Conservation (phyloP, 2,329 filamentous ascomycete species). For the Diplodia corticola region DNA sequence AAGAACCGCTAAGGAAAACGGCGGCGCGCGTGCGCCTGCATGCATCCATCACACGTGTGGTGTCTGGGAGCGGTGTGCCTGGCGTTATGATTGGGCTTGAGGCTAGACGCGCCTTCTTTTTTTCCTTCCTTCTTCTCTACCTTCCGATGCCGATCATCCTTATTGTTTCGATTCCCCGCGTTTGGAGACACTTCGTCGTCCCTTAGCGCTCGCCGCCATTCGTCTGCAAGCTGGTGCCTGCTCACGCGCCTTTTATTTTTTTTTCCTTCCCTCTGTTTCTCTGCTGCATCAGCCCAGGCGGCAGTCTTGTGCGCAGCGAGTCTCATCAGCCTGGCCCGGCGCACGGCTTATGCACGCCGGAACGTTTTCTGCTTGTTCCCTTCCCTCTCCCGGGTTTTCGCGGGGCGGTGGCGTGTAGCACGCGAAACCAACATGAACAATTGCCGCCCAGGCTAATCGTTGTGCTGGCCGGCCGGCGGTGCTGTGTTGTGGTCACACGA, state of each 20-base stretch:
- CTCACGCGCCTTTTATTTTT: not conserved
- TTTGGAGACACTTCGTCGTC: not conserved
- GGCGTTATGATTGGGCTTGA: not conserved
- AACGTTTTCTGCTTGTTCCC: not conserved
- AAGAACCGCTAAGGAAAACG: not conserved
- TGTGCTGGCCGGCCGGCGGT: not conserved
- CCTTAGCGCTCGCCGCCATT: not conserved
- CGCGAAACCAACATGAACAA: not conserved
- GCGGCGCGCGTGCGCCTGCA: not conserved
- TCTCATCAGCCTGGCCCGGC: not conserved
- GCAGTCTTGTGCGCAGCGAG: not conserved
- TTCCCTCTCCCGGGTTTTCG: constrained; percentile 1
- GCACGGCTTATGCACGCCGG: not conserved
- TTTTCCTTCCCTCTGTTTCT: too few relatives aligned
- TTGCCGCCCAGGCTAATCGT: not conserved
- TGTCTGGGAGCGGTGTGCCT: not conserved
- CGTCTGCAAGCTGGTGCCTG: not conserved
- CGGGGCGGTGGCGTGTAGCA: constrained; percentile 5
- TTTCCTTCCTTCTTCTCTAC: not conserved
- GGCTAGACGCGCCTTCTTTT: constrained; percentile 7
- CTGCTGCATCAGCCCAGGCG: not conserved
- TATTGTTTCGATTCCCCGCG: constrained; percentile 2
- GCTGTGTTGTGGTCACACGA: not conserved
- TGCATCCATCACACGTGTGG: not conserved
- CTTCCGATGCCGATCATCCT: not conserved